These are phyloP conservation scores for Geotrichum cucujoidarum DNA, from an alignment of 1,139 yeast genomes.

Conservation along the genomic window DNA sequence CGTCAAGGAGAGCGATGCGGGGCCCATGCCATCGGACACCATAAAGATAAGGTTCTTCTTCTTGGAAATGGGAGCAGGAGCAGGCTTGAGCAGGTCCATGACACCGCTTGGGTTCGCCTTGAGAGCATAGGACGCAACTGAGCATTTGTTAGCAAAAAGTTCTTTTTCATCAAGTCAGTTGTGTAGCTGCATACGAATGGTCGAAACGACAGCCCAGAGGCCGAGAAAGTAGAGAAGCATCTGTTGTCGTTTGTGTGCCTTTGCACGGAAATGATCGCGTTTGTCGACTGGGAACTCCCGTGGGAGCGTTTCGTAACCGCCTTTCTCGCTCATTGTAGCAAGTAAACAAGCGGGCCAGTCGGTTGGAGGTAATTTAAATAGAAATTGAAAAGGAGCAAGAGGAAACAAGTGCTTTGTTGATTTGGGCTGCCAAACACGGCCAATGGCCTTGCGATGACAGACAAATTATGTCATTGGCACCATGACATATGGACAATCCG, in stretches of 20 bases:
- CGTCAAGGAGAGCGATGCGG: conserved; percentile 71
- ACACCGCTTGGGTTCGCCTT: conserved; percentile 1
- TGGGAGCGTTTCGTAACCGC: not conserved
- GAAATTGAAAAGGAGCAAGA: too few relatives aligned
- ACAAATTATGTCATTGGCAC: too few relatives aligned
- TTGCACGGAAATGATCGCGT: not conserved
- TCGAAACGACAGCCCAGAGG: conserved; percentile 14
- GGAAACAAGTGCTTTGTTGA: too few relatives aligned
- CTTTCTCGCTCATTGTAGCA: conserved; percentile 8
- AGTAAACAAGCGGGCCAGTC: too few relatives aligned
- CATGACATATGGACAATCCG: too few relatives aligned
- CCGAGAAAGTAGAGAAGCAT: conserved; percentile 12
- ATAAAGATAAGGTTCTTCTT: conserved; percentile 68
- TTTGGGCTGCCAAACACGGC: too few relatives aligned
- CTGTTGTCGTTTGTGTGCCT: conserved; percentile 14
- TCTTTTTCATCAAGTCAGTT: not conserved
- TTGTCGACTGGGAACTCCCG: not conserved
- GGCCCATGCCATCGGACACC: conserved; percentile 93
- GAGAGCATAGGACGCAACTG: conserved; percentile 5
- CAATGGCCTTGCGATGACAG: too few relatives aligned
- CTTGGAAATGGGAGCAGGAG: conserved; percentile 10
- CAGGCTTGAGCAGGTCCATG: not conserved
- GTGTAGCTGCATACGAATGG: not conserved
- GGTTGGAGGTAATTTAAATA: too few relatives aligned
- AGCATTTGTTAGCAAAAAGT: not conserved